Base-by-base conservation (phyloP, 139 green algal genomes). In the Chlamydomonas eustigma region DNA sequence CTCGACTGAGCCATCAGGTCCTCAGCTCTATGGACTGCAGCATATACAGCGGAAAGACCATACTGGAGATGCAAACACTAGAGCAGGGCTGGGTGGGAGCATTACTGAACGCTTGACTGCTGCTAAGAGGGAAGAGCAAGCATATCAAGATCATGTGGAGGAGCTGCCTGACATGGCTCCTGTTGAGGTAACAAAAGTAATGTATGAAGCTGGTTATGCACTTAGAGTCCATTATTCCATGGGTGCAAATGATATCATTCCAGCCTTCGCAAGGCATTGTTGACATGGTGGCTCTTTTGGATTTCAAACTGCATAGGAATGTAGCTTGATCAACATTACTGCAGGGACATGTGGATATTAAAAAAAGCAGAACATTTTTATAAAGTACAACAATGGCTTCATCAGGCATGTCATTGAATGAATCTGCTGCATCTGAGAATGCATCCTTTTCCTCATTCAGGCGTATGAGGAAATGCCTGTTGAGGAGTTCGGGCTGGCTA, bases 401-500 rank as follows among this genome's bases (percentile, higher is more conserved):
- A n/a, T n/a, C n/a, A n/a, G n/a, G n/a, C n/a, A n/a, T n/a, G n/a
- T n/a, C n/a, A n/a, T n/a, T n/a, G n/a, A n/a, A n/a, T n/a, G n/a
- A n/a, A n/a, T n/a, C n/a, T n/a, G n/a, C n/a, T n/a, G n/a, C n/a
- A n/a, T n/a, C n/a, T n/a, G n/a, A n/a, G n/a, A n/a, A n/a, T n/a
- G n/a, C 37, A 51, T 39, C 33, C 39, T 30, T 35, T 31, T 37
- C 31, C 31, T 35, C 39, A n/a, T n/a, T n/a, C 77, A 94, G 69
- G 87, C 81, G 3, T 95, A 95, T 50, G 90, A 94, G 22, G 65
- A 70, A 31, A 88, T 94, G 86, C 91, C 91, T 8, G 84, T 95
- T 4, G 90, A 93, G 66, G 79, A 90, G 74, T 96, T 96, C 83
- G 91, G 90, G 1, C 83, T 88, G 44, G 91, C 91, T 8, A 85